Base-by-base conservation (phyloP, 1,284 basidiomycete species). In the Ceratobasidium sp. region DNA sequence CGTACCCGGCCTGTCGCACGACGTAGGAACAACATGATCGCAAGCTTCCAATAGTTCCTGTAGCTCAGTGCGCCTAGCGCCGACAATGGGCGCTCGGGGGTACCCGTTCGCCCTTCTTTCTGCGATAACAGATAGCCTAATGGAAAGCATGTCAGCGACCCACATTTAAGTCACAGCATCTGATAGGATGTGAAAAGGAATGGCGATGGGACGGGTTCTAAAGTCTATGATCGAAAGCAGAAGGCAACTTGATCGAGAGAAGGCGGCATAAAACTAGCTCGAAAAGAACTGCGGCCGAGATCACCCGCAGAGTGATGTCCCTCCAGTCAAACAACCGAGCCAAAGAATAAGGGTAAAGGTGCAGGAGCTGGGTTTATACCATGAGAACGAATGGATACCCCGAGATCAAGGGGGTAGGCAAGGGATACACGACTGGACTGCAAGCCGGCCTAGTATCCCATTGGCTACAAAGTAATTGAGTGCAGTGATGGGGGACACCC, bases 101-200 rank as follows among this genome's bases (percentile, higher is more conserved):
- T 94, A 10, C 96, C 94, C 8, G 89, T 81, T 67, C 93, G 85
- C 28, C 88, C 89, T 80, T 99, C 97, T 79, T 97, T 98, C 84
- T 94, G 97, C 1, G 96, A 98, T 76, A 99, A 82, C 32, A 98
- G 85, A 83, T 98, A 99, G 82, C 97, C 96, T 98, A 73, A 16
- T 55, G 18, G 34, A 23, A 53, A 10, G 72, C 14, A 30, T 18
- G 30, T 55, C 28, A 55, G 52, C 23, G n/a, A 55, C 52, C 52
- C 30, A 23, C 5, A 23, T 4, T 28, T 14, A 58, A 61, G 1
- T 32, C 16, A 53, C 30, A 30, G n/a, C 39, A 50, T 45, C 50
- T 34, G 67, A 41, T 58, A 45, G 65, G 39, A 39, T 26, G 26
- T 52, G 21, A 46, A 9, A 41, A 41, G 26, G 23, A 45, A 28